Conservation (phyloP, 352 stramenopile species). For the Pythium phragmiticola region DNA sequence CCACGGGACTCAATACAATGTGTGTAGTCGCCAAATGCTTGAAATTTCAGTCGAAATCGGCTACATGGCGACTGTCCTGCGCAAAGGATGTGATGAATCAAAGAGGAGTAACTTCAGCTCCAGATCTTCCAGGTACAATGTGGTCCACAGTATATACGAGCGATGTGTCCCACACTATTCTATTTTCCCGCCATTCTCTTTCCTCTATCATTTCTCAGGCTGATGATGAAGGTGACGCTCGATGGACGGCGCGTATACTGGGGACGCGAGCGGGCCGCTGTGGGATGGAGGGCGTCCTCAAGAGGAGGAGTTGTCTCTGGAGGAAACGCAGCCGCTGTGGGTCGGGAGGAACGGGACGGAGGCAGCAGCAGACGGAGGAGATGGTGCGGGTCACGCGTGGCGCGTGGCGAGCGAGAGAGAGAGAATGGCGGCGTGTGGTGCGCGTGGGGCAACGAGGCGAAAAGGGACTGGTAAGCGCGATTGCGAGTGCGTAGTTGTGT, state of each 20-base stretch:
- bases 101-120: conserved; percentile 1
- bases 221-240: not conserved
- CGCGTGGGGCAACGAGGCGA: conserved; percentile 14
- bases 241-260: not conserved
- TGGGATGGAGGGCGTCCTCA: not conserved
- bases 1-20: no score
- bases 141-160: not conserved
- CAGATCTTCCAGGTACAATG: not conserved
- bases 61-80: no score
- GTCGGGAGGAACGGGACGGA: not conserved
- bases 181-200: conserved; percentile 7
- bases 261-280: not conserved
- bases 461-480: not conserved
- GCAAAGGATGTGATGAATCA: no score
- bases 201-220: not conserved
- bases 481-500: not conserved
- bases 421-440: not conserved
- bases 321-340: not conserved
- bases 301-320: not conserved
- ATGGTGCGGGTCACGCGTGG: not conserved
- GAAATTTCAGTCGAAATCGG: no score
- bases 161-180: conserved; percentile 4
- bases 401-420: not conserved
- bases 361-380: not conserved
- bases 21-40: no score